Conservation (phyloP, 2,329 filamentous ascomycete species). For the Aspergillus brasiliensis region DNA sequence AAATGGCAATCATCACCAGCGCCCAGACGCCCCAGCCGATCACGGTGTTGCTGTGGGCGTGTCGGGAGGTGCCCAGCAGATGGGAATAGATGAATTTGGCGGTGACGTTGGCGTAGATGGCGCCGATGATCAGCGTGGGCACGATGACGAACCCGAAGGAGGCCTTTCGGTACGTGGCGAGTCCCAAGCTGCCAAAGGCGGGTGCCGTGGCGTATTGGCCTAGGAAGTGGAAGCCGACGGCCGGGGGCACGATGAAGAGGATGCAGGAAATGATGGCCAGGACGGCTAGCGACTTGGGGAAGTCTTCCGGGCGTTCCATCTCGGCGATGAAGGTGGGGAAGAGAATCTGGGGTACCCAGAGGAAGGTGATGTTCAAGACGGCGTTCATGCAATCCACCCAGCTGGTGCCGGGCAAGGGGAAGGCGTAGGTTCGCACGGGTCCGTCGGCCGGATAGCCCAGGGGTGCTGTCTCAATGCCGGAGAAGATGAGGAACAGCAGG, state of each 20-base stretch:
- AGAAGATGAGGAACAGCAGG: conserved; percentile 53
- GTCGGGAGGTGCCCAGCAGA: conserved; percentile 47
- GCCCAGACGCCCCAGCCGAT: conserved; percentile 52
- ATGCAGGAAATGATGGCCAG: conserved; percentile 48
- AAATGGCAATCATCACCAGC: conserved; percentile 46
- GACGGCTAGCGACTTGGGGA: conserved; percentile 54
- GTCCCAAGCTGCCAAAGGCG: conserved; percentile 51
- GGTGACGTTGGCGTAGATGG: conserved; percentile 54
- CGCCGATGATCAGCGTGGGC: conserved; percentile 52
- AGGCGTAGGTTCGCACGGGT: conserved; percentile 50
- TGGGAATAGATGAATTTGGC: conserved; percentile 52
- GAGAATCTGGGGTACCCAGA: conserved; percentile 56
- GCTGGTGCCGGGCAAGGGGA: conserved; percentile 49
- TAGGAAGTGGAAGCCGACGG: conserved; percentile 53
- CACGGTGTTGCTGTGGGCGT: conserved; percentile 52
- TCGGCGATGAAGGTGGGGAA: conserved; percentile 57
- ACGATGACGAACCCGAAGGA: conserved; percentile 56
- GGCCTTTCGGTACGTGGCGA: conserved; percentile 50
- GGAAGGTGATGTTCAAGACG: conserved; percentile 53
- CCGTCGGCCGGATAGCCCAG: conserved; percentile 48
- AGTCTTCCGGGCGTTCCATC: conserved; percentile 54
- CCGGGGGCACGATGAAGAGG: conserved; percentile 53
- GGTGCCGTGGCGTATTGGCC: conserved; percentile 55
- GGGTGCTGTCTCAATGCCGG: conserved; percentile 50
- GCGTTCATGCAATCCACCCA: conserved; percentile 54